Base-by-base conservation (phyloP, 768 basidiomycete species). In the Floccularia luteovirens region DNA sequence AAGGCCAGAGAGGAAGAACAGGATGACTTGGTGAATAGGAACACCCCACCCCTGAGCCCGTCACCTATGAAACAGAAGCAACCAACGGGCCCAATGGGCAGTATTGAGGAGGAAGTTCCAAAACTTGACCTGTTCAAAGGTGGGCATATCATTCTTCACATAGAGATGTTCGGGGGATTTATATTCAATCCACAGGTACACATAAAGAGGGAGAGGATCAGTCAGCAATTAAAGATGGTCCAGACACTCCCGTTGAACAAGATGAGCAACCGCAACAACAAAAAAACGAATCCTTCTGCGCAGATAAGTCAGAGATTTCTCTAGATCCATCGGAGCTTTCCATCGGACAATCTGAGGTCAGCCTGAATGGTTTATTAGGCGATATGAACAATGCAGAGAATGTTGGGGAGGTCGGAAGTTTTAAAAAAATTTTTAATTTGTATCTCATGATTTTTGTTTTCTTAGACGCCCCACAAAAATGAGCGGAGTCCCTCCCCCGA, bases 41-140 rank as follows among this genome's bases (percentile, higher is more conserved):
- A n/a, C n/a, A n/a, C n/a, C n/a, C n/a, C n/a, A n/a, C 64, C 65
- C 4, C 51, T 43, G 5, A 64, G 60, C 34, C 64, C 67, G 1
- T 67, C 68, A 2, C 64, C 65, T 6, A 55, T 58, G 52, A 67
- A 67, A 42, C 51, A 41, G 32, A 22, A 31, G 22, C 20, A 7
- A 16, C 11, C 14, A 11, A 19, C 33, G 11, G 11, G 12, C 21
- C 14, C 33, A 20, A 12, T 16, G 21, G 33, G 17, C 10, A 36
- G 28, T 36, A 33, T n/a, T n/a, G n/a, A n/a, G n/a, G n/a, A n/a
- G n/a, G n/a, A n/a, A n/a, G n/a, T n/a, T n/a, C n/a, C n/a, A 14
- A 45, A 50, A 17, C 41, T 39, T n/a, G 45, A n/a, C n/a, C n/a
- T n/a, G n/a, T n/a, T n/a, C n/a, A n/a, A n/a, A n/a, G n/a, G n/a